These are phyloP conservation scores for Populus hybrid DNA, from an alignment of 441 rosid genomes.

Conservation along the genomic window DNA sequence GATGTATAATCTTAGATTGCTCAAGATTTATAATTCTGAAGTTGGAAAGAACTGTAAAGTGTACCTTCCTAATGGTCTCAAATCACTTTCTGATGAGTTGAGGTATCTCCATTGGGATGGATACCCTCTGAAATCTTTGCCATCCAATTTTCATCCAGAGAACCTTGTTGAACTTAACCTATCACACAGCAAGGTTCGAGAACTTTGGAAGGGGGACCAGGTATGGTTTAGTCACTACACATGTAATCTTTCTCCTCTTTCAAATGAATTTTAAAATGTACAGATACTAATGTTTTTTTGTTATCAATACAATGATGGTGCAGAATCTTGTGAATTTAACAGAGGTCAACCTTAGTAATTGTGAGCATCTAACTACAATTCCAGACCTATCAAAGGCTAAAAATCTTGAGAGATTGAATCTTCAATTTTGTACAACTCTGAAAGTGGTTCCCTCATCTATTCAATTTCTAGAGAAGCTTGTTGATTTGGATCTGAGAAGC, in stretches of 20 bases:
- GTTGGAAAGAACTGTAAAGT: background rate
- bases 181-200: slow-evolving; percentile 1
- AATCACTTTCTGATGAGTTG: slow-evolving; percentile 20
- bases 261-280: background rate
- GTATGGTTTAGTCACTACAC: slow-evolving; percentile 7
- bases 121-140: background rate
- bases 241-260: too few relatives aligned
- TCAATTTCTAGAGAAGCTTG: slow-evolving; percentile 26
- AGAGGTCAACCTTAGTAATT: slow-evolving; percentile 24
- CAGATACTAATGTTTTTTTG: background rate
- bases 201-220: slow-evolving; percentile 22
- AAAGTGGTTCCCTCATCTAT: slow-evolving; percentile 26
- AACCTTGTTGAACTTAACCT: slow-evolving; percentile 25
- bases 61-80: slow-evolving; percentile 15
- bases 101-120: slow-evolving; percentile 27
- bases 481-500: slow-evolving; percentile 4
- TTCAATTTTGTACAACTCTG: slow-evolving; percentile 23
- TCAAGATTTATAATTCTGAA: background rate
- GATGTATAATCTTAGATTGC: slow-evolving; percentile 7
- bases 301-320: background rate
- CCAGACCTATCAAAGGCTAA: slow-evolving; percentile 21
- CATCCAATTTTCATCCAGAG: slow-evolving; percentile 13
- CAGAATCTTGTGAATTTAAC: slow-evolving; percentile 13
- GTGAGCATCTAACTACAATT: slow-evolving; percentile 11
- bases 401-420: slow-evolving; percentile 29